These are phyloP conservation scores for Achaetomiella virescens DNA, from an alignment of 495 filamentous ascomycete species.

Conservation along the genomic window DNA sequence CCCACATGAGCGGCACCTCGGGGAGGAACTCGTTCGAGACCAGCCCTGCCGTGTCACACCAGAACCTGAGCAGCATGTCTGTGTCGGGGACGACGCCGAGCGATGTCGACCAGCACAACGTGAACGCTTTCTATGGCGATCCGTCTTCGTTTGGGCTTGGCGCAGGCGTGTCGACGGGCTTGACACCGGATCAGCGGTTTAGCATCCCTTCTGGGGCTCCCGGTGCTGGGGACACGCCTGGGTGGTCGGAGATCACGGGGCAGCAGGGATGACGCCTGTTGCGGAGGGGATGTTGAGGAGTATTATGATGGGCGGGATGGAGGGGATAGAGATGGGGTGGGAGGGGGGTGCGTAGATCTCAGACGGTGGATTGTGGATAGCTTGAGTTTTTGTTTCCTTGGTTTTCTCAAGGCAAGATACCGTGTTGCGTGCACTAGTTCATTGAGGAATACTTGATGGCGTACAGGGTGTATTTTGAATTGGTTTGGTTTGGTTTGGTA, in stretches of 20 bases:
- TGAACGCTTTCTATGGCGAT: slow-evolving; percentile 33
- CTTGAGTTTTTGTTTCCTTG: neutral
- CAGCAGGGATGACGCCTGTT: slow-evolving; percentile 44
- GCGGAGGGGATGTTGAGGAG: slow-evolving; percentile 44
- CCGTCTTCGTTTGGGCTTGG: slow-evolving; percentile 23
- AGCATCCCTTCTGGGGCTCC: slow-evolving; percentile 26
- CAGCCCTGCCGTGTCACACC: slow-evolving; percentile 38
- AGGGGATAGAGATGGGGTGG: slow-evolving; percentile 37
- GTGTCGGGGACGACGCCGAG: slow-evolving; percentile 19
- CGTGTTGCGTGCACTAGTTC: neutral
- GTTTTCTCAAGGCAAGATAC: neutral
- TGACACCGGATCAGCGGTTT: slow-evolving; percentile 27
- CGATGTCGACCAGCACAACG: slow-evolving; percentile 24
- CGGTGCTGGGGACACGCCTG: slow-evolving; percentile 19
- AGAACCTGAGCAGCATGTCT: slow-evolving; percentile 26
- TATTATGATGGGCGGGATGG: slow-evolving; percentile 44
- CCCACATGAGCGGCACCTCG: slow-evolving; percentile 18
- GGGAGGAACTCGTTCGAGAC: slow-evolving; percentile 42
- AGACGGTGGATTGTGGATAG: neutral
- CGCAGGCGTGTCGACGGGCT: slow-evolving; percentile 19
- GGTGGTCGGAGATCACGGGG: slow-evolving; percentile 33
- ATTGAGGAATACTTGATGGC: too few species aligned
- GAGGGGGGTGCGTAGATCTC: slow-evolving; percentile 15
- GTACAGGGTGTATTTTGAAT: neutral
- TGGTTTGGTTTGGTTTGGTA: neutral